Evolutionary conservation across 768 basidiomycete species (phyloP), one percentile per base, ranked within the genome.

Genomic region (Mrakia blollopis): DNA sequence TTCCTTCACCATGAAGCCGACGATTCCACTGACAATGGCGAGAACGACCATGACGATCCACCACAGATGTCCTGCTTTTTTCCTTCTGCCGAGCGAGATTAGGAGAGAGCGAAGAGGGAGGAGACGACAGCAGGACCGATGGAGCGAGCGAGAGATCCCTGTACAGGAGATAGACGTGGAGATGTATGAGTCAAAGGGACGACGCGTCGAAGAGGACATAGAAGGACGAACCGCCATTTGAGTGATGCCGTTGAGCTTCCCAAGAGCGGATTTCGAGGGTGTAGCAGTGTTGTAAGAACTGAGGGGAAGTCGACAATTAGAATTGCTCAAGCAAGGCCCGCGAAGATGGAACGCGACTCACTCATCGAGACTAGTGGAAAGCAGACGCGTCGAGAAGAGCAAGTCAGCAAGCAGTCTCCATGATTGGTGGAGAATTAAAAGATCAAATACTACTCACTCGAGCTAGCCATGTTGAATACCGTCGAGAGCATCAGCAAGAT

Each of bases 171-270:
- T 6, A n/a, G 57, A 57, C 8, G 57, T 2, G 57, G 23, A n/a
- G 25, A 5, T 10, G 57, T 1, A n/a, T 25, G 25, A 57, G 57
- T 10, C 7, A 11, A 57, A 57, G 25, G 57, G 52, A 28, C n/a
- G 25, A 57, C 57, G 57, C 57, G 57, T n/a, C 57, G 57, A 57
- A 3, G 28, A 57, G 9, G n/a, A n/a, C n/a, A 11, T 6, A 16
- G 2, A 14, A 25, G 21, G 18, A 21, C 47, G 47, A 50, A 57
- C 57, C 57, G 37, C 61, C 73, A 74, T 74, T 62, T 41, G 44
- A 8, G 73, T 63, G 73, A 74, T 63, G 11, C 73, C 73, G 60
- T 74, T 74, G 8, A 74, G 61, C 39, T 74, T 74, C 4, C 73
- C 57, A n/a, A 57, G 57, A n/a, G 28, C 23, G 25, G 28, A 25